Conservation (phyloP, 2,329 filamentous ascomycete species). For the Epichloe uncinata region DNA sequence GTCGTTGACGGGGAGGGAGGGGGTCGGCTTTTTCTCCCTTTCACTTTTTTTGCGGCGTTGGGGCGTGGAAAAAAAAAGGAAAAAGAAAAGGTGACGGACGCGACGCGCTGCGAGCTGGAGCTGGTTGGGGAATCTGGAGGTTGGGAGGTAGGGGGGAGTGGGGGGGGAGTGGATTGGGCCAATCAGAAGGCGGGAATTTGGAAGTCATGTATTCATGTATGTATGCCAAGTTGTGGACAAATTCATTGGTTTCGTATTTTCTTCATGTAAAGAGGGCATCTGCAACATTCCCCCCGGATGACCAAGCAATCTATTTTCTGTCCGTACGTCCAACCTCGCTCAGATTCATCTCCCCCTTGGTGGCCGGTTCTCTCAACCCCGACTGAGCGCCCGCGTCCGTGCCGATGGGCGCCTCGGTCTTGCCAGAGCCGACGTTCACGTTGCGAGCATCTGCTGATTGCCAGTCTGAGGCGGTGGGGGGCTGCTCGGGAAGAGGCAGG, state of each 20-base stretch:
- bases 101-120: not conserved
- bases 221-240: too few relatives aligned
- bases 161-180: not conserved
- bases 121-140: too few relatives aligned
- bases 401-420: conserved; percentile 30
- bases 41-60: not conserved
- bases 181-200: not conserved
- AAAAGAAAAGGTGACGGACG: not conserved
- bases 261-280: too few relatives aligned
- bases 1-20: too few relatives aligned
- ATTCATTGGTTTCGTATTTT: too few relatives aligned
- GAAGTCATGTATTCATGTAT: not conserved
- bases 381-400: conserved; percentile 32
- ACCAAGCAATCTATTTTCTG: not conserved
- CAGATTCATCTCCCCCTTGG: conserved; percentile 41
- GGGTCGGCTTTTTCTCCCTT: too few relatives aligned
- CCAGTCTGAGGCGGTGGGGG: conserved; percentile 64
- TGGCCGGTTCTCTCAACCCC: conserved; percentile 46
- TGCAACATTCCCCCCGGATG: too few relatives aligned
- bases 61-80: not conserved
- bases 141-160: too few relatives aligned
- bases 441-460: conserved; percentile 56
- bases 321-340: conserved; percentile 43
- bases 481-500: conserved; percentile 67
- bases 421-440: conserved; percentile 47